Conservation (phyloP, 2,329 filamentous ascomycete genomes). For the Ambrosiella xylebori region DNA sequence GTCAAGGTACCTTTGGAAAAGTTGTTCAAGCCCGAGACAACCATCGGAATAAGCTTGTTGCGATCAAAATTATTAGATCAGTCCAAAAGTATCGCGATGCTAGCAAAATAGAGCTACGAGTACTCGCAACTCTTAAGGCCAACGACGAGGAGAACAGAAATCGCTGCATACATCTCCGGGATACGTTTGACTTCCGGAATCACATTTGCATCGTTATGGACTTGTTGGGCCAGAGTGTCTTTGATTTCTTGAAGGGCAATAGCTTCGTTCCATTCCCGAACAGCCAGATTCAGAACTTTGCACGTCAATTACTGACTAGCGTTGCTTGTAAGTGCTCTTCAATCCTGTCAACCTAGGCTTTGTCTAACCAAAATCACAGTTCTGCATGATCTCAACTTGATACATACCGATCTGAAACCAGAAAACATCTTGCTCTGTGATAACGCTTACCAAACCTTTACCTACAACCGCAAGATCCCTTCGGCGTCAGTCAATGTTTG, state of each 20-base stretch:
- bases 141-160: conserved; percentile 89
- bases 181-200: conserved; percentile 93
- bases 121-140: conserved; percentile 75
- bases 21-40: conserved; percentile 85
- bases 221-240: conserved; percentile 81
- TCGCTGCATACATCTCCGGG: conserved; percentile 86
- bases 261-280: conserved; percentile 93
- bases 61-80: conserved; percentile 94
- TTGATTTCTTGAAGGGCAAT: conserved; percentile 94
- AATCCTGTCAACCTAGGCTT: not conserved
- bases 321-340: conserved; percentile 63
- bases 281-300: conserved; percentile 95
- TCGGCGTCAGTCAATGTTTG: conserved; percentile 44
- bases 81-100: conserved; percentile 98
- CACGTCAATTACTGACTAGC: conserved; percentile 88
- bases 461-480: conserved; percentile 52
- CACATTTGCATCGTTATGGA: conserved; percentile 82
- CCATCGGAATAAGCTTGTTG: conserved; percentile 59
- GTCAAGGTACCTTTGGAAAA: conserved; percentile 96
- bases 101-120: conserved; percentile 81
- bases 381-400: conserved; percentile 88
- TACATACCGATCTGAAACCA: conserved; percentile 69
- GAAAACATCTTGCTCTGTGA: conserved; percentile 54
- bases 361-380: conserved; percentile 34
- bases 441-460: conserved; percentile 50